Percentiles rank a stretch among this genome's conserved stretches.
Evolutionary conservation across 1,284 basidiomycete genomes (phyloP).

Genomic region (Cryptococcus neoformans): DNA sequence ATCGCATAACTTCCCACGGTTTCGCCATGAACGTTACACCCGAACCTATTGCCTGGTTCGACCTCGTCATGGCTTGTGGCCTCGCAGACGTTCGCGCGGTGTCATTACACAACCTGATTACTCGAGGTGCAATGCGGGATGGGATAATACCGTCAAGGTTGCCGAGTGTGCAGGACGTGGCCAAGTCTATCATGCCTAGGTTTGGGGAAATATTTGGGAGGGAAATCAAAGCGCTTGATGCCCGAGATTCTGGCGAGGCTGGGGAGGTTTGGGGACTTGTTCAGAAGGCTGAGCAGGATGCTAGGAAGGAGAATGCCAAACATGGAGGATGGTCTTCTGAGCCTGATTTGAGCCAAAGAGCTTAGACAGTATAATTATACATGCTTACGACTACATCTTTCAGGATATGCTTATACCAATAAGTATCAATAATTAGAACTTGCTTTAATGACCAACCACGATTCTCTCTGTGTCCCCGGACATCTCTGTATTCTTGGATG

Average conservation of each 20-base stretch:
- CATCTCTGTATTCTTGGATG: background rate
- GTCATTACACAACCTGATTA: slow-evolving; percentile 40
- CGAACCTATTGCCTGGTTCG: slow-evolving; percentile 79
- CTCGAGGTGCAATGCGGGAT: background rate
- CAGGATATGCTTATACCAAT: too few relatives aligned
- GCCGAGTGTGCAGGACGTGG: slow-evolving; percentile 26
- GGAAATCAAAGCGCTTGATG: slow-evolving; percentile 24
- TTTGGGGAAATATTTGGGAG: slow-evolving; percentile 38
- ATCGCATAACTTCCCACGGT: slow-evolving; percentile 90
- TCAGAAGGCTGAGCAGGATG: slow-evolving; percentile 25
- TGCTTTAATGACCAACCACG: too few relatives aligned
- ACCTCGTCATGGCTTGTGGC: slow-evolving; percentile 87
- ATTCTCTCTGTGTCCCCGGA: too few relatives aligned
- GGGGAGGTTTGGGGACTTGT: slow-evolving; percentile 27
- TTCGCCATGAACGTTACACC: slow-evolving; percentile 88
- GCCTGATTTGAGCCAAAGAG: slow-evolving; percentile 2
- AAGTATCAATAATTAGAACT: too few relatives aligned
- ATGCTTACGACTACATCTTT: too few relatives aligned
- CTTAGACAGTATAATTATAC: too few relatives aligned
- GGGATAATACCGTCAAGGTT: background rate
- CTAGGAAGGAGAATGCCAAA: slow-evolving; percentile 18
- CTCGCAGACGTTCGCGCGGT: slow-evolving; percentile 74
- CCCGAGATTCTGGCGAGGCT: slow-evolving; percentile 13
- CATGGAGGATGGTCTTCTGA: slow-evolving; percentile 29
- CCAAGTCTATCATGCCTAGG: slow-evolving; percentile 31